Evolutionary conservation across 2,329 filamentous ascomycete species (phyloP), one percentile per base, ranked within the genome.

Genomic region (Podosphaera leucotricha): DNA sequence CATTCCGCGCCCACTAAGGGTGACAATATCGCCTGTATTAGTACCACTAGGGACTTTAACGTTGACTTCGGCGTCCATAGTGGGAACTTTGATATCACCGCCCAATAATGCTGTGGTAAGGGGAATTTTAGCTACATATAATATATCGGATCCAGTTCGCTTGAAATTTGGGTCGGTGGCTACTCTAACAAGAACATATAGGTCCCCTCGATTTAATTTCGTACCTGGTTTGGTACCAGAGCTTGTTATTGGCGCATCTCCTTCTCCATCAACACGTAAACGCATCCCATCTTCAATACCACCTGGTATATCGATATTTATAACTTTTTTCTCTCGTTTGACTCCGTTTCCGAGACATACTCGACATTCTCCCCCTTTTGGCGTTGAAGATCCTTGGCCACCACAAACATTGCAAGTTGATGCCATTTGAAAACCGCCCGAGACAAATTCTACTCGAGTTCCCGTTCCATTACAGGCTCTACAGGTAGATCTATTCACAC

Each of bases 251-350:
- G 90, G 80, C 15, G 83, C 78, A 57, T 98, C 87, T 51, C 90
- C 90, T 57, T 92, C 85, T 21, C 81, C 81, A 46, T 77, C 74
- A 22, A 98, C 72, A 43, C 83, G 72, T 54, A 98, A 64, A 46
- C 84, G 75, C 87, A 95, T 95, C 45, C 87, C 86, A 59, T 98
- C 87, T 59, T 95, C 90, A 26, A 98, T 85, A 50, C 90, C 90
- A 19, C 81, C 85, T 1, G 90, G 90, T 39, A 98, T 94, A 54
- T 95, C 86, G 38, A 98, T 72, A 22, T 72, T 80, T 42, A 98
- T 76, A 0, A 80, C 83, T 64, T 82, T 84, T 48, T 76, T 71
- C 55, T 93, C 83, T 53, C 84, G 71, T 30, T 84, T 72, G 15
- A 92, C 86, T 39, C 90, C 90, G 44, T 84, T 75, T 33, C 90